phyloP scores from a whole-genome alignment of 2,329 filamentous ascomycete species.

The Hirsutella rhossiliensis region DNA sequence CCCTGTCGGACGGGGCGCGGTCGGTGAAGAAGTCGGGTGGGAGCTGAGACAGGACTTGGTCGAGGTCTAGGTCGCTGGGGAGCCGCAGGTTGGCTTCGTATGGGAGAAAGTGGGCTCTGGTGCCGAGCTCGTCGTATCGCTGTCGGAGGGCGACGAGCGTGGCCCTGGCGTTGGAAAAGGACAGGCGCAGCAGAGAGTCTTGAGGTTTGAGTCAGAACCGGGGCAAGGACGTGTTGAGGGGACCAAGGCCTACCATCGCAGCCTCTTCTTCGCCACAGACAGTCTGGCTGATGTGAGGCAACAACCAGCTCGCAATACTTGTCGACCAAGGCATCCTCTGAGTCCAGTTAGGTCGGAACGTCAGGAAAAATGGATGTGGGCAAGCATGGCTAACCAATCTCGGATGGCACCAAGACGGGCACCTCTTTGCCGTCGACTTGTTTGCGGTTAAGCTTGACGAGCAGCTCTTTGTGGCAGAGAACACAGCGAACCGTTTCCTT shows the following conservation, averaged over 20 bases:
- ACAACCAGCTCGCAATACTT: conserved; percentile 65
- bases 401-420: conserved; percentile 41
- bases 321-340: conserved; percentile 57
- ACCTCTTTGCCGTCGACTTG: conserved; percentile 43
- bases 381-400: conserved; percentile 32
- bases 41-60: conserved; percentile 36
- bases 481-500: conserved; percentile 77
- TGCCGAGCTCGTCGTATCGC: conserved; percentile 53
- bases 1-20: conserved; percentile 19
- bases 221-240: too few species aligned
- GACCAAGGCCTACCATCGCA: conserved; percentile 55
- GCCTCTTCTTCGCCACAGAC: conserved; percentile 76
- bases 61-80: conserved; percentile 38
- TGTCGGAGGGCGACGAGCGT: conserved; percentile 46
- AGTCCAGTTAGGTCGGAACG: conserved; percentile 8
- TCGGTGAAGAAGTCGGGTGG: conserved; percentile 42
- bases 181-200: conserved; percentile 49
- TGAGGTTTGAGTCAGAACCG: background rate
- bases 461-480: conserved; percentile 71
- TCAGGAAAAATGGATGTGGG: too few species aligned
- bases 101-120: conserved; percentile 42
- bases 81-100: conserved; percentile 51
- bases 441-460: conserved; percentile 63
- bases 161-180: conserved; percentile 47
- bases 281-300: conserved; percentile 65